Evolutionary conservation across 176 grass and related monocot genomes (phyloP).

Genomic region (Zea luxurians): DNA sequence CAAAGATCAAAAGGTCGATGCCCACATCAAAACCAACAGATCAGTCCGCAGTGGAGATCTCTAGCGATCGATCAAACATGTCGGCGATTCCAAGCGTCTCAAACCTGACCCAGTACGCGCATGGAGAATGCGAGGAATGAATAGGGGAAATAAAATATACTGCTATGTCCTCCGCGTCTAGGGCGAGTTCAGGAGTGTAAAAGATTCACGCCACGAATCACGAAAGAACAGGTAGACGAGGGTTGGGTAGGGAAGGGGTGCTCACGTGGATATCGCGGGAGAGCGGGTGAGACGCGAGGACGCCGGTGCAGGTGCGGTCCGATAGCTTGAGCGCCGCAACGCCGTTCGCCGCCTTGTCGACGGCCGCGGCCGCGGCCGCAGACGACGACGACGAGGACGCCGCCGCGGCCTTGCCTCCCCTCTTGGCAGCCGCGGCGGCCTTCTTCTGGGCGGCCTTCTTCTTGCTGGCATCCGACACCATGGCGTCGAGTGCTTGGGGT

Average conservation of each 20-base stretch:
- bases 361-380: slow-evolving; percentile 22
- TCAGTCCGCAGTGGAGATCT: background rate
- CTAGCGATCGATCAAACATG: background rate
- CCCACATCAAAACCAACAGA: background rate
- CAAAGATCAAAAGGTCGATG: background rate
- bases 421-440: slow-evolving; percentile 88
- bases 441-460: slow-evolving; percentile 98
- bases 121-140: background rate
- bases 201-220: slow-evolving; percentile 2
- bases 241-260: background rate
- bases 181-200: background rate
- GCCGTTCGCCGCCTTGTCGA: too few species aligned
- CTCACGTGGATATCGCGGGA: slow-evolving; percentile 86
- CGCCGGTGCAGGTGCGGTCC: slow-evolving; percentile 91
- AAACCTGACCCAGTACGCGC: background rate
- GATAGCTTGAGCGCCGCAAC: slow-evolving; percentile 48
- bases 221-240: background rate
- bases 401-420: slow-evolving; percentile 61
- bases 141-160: background rate
- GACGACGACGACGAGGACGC: background rate
- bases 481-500: background rate
- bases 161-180: too few species aligned
- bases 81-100: background rate
- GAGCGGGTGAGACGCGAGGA: slow-evolving; percentile 81
- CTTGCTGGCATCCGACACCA: slow-evolving; percentile 98